phyloP scores from a whole-genome alignment of 305 asterid species.

The Fraxinus platypoda region DNA sequence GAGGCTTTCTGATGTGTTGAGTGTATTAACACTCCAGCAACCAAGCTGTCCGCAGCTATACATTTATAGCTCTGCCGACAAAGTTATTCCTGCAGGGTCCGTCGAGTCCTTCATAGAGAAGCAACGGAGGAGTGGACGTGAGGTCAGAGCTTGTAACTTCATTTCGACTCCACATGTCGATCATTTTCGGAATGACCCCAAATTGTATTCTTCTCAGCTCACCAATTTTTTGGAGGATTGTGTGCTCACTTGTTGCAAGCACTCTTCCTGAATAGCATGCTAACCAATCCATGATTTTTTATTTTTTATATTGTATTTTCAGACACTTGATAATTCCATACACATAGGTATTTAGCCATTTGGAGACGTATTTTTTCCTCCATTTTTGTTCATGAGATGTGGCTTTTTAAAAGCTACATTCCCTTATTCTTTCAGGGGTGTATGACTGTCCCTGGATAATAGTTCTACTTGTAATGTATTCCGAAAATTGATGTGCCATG shows the following conservation, averaged over 20 bases:
- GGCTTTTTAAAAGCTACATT: background rate
- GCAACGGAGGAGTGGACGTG: conserved; percentile 67
- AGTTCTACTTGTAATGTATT: background rate
- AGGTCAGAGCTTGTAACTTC: conserved; percentile 86
- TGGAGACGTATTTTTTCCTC: background rate
- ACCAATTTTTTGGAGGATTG: conserved; percentile 77
- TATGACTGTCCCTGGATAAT: background rate
- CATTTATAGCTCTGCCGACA: conserved; percentile 92
- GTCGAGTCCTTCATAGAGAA: conserved; percentile 90
- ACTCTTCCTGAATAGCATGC: conserved; percentile 38
- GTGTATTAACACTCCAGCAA: conserved; percentile 59
- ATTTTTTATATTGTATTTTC: background rate
- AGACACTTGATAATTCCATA: background rate
- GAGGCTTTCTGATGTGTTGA: conserved; percentile 76
- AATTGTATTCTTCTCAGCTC: conserved; percentile 82
- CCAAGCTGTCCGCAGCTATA: conserved; percentile 88
- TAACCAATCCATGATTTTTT: conserved; percentile 12
- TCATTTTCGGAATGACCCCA: conserved; percentile 81
- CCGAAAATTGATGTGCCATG: background rate
- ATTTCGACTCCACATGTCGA: conserved; percentile 89
- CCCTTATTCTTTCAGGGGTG: background rate
- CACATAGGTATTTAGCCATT: background rate
- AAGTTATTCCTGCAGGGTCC: conserved; percentile 71
- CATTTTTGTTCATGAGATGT: background rate
- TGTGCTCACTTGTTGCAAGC: conserved; percentile 53